Evolutionary conservation across 371 early-diverging fungal species (phyloP).

Genomic region (Rhizopus stolonifer): DNA sequence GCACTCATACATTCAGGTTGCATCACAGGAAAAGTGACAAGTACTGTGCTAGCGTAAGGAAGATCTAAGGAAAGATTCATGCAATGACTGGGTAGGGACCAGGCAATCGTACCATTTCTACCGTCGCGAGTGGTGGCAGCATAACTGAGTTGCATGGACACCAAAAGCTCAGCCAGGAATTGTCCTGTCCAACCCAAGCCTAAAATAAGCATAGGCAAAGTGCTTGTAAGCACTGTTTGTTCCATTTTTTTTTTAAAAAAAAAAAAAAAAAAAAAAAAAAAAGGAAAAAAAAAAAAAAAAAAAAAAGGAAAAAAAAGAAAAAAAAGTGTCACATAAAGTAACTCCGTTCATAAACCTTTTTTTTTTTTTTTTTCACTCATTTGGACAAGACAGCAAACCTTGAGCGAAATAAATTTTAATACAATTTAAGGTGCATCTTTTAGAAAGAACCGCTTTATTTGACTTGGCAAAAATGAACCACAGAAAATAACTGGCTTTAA

Average conservation of each 20-base stretch:
- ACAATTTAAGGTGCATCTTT: no score
- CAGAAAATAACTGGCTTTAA: no score
- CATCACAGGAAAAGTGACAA: slow-evolving; percentile 43
- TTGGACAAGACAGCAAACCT: no score
- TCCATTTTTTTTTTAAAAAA: slow-evolving; percentile 13
- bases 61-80: slow-evolving; percentile 22
- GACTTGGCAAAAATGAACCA: no score
- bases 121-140: slow-evolving; percentile 52
- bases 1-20: slow-evolving; percentile 22
- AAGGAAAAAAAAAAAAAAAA: not conserved
- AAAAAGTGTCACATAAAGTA: no score
- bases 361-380: not conserved
- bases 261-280: not conserved
- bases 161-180: slow-evolving; percentile 32
- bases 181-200: slow-evolving; percentile 53
- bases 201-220: slow-evolving; percentile 38
- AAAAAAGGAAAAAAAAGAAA: not conserved
- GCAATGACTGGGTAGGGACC: slow-evolving; percentile 26
- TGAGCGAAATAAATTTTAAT: no score
- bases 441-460: no score
- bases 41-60: slow-evolving; percentile 38
- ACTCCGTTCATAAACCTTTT: not conserved
- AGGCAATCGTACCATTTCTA: slow-evolving; percentile 36
- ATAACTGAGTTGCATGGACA: slow-evolving; percentile 23
- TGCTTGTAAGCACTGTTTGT: slow-evolving; percentile 22